Evolutionary conservation across 495 filamentous ascomycete species (phyloP), one percentile per base, ranked within the genome.

Genomic region (Daldinia vernicosa): DNA sequence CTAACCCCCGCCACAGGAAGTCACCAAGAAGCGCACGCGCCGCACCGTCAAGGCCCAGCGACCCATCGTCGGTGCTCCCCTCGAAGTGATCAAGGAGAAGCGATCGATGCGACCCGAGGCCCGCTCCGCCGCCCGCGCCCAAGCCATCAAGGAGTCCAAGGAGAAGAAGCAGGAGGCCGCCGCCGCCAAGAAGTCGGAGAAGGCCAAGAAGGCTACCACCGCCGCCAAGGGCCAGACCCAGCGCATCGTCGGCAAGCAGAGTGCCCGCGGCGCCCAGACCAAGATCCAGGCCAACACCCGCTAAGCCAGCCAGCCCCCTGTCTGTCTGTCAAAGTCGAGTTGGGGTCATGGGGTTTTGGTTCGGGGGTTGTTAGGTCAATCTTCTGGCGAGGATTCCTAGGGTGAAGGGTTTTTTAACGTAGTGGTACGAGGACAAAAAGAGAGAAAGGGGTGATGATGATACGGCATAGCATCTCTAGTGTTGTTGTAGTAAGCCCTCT

Each of bases 1-100:
- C 85, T 88, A 78, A 89, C 84, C 68, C 57, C 69, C 14, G 58
- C 33, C 63, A 86, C 83, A 99, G 95, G 95, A 99, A 90, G 89
- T 96, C 78, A 93, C 94, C 86, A 99, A 99, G 92, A 98, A 98
- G 90, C 94, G 95, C 80, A 93, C 94, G 71, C 96, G 95, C 89
- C 93, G 93, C 79, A 94, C 93, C 75, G 92, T 99, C 85, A 99
- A 99, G 91, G 84, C 90, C 82, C 95, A 99, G 89, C 94, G 95
- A 86, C 93, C 92, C 79, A 96, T 99, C 87, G 95, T 98, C 79
- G 95, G 95, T 88, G 94, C 94, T 76, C 96, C 94, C 74, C 93
- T 99, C 83, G 96, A 99, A 77, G 92, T 97, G 76, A 98, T 99
- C 89, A 99, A 98, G 89, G 95, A 99, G 90, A 93, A 93, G 85